A percentile compares a stretch with the other conserved stretches of the same genome.
phyloP scores from a whole-genome alignment of 164 flowering plant species.

The Paratinospora sagittata region DNA sequence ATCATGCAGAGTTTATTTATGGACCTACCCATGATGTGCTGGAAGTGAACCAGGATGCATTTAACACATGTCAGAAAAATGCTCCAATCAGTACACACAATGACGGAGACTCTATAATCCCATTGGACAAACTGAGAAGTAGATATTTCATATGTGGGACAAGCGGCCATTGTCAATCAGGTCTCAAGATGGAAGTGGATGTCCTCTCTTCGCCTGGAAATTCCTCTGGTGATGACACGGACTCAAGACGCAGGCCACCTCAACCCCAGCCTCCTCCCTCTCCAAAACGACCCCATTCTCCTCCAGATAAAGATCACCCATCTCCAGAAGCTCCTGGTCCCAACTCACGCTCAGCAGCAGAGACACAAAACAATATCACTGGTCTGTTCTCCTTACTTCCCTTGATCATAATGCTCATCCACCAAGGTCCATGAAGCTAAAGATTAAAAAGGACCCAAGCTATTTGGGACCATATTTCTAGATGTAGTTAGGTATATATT shows the following conservation, averaged over 20 bases:
- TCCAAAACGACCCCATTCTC: neutral
- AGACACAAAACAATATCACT: neutral
- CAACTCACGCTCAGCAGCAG: neutral
- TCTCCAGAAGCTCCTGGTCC: neutral
- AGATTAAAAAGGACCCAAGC: neutral
- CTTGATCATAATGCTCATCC: neutral
- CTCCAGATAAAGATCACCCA: neutral
- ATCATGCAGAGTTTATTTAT: slow-evolving; percentile 34
- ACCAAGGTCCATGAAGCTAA: neutral
- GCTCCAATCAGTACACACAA: slow-evolving; percentile 23
- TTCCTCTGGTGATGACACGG: neutral
- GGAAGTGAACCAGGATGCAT: slow-evolving; percentile 31
- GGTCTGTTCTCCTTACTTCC: neutral
- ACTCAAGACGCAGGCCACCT: neutral
- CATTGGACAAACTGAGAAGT: slow-evolving; percentile 13
- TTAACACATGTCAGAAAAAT: slow-evolving; percentile 16
- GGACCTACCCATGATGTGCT: slow-evolving; percentile 31
- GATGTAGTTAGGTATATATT: neutral
- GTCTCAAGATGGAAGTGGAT: slow-evolving; percentile 17
- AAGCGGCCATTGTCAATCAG: slow-evolving; percentile 24
- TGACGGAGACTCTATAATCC: slow-evolving; percentile 29
- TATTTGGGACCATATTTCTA: neutral
- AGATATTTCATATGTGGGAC: slow-evolving; percentile 37
- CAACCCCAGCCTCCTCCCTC: neutral
- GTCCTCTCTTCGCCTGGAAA: slow-evolving; percentile 11